Conservation (phyloP, 73 alveolate genomes). For the Symbiodinium natans region DNA sequence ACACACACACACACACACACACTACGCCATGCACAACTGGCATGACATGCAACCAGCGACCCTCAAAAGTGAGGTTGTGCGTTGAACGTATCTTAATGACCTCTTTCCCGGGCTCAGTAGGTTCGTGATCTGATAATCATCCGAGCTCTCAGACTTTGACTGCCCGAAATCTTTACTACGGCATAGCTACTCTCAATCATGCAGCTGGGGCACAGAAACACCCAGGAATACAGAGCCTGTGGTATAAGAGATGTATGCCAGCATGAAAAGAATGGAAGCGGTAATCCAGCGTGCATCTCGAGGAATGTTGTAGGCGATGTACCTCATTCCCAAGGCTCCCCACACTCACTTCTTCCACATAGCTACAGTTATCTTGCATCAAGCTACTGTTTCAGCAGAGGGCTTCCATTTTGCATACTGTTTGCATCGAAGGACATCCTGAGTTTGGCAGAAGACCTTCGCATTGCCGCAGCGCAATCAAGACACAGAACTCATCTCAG, state of each 20-base stretch:
- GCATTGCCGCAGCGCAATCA: background rate
- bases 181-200: too few species aligned
- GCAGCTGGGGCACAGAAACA: conserved; percentile 46
- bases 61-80: too few species aligned
- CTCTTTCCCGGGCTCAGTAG: too few species aligned
- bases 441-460: background rate
- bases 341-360: background rate
- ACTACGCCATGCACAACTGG: too few species aligned
- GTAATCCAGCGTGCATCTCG: conserved; percentile 81
- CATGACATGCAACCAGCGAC: too few species aligned
- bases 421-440: conserved; percentile 86
- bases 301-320: conserved; percentile 87
- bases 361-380: background rate
- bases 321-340: background rate
- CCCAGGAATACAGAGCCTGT: conserved; percentile 64
- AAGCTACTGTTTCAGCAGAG: conserved; percentile 63
- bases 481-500: background rate
- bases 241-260: conserved; percentile 68
- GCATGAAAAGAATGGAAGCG: conserved; percentile 73
- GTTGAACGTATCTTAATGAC: too few species aligned
- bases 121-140: too few species aligned
- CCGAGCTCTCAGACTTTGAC: too few species aligned
- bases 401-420: conserved; percentile 83
- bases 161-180: too few species aligned
- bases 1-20: too few species aligned